Base-by-base conservation (phyloP, 208 protist species). In the Leishmania martiniquensis region DNA sequence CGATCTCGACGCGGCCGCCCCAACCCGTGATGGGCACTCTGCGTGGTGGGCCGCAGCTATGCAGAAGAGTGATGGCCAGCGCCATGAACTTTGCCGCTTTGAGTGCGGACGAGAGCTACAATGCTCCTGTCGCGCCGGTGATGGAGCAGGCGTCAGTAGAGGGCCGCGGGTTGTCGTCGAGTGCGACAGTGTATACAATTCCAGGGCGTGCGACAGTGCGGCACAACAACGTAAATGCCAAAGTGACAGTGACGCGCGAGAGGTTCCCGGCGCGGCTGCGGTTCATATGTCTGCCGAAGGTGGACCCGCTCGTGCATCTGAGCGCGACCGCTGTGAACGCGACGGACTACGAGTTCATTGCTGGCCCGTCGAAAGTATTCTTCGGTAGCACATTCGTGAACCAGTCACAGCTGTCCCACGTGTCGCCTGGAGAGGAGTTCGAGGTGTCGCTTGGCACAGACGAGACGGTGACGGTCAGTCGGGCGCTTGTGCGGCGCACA, bases 311-410 rank as follows among this genome's bases (percentile, higher is more conserved):
- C 20, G 81, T 81, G 37, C 87, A 87, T 47, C 63, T 89, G 44
- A 76, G 73, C 72, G 84, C 70, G 12, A 92, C 86, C 29, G 84
- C 82, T 13, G 85, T 72, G 34, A 92, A 90, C 80, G 78, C 78
- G 49, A 87, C 84, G 17, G 74, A 81, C 29, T 90, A 85, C 78
- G 70, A 86, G 75, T 85, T 90, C 75, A 86, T 92, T 67, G 70
- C 84, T 47, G 85, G 88, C 37, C 83, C 84, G 25, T 76, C 84
- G 13, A 88, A 88, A 68, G 68, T 90, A 39, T 92, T 90, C 80
- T 82, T 74, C 65, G 84, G 80, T 37, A 88, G 83, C 80, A 86
- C 76, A 29, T 90, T 92, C 68, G 67, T 92, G 47, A 84, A 81
- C 71, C 65, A 83, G 52, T 90, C 88, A 20, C 62, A 78, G 76